Percentiles rank a stretch among this genome's conserved stretches.
phyloP scores from a whole-genome alignment of 768 basidiomycete species.

The Cantharellus cinnabarinus region DNA sequence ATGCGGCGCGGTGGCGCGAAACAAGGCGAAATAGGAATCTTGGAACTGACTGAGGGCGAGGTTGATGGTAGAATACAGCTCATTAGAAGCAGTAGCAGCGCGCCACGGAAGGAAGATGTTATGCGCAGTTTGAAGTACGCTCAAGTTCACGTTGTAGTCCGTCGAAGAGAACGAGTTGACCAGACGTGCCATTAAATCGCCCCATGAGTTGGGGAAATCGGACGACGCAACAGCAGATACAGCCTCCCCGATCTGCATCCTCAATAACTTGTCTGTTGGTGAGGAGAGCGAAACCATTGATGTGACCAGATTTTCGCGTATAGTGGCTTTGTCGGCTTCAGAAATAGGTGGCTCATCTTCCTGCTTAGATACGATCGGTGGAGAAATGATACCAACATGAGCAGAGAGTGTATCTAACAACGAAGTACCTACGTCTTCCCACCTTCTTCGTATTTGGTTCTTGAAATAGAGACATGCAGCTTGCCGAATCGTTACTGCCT shows the following conservation, averaged over 20 bases:
- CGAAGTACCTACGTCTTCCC: constrained; percentile 21
- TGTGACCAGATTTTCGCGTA: constrained; percentile 65
- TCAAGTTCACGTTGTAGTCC: constrained; percentile 71
- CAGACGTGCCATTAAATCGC: constrained; percentile 81
- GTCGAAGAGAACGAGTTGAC: constrained; percentile 59
- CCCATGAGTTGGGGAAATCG: constrained; percentile 84
- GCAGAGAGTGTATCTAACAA: not conserved
- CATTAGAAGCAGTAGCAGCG: constrained; percentile 69
- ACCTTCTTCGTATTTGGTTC: constrained; percentile 69
- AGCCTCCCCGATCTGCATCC: constrained; percentile 80
- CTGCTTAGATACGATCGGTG: constrained; percentile 6
- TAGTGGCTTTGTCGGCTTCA: constrained; percentile 45
- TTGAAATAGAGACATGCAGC: constrained; percentile 83
- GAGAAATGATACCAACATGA: not conserved
- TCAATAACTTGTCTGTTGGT: constrained; percentile 47
- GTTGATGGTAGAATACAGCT: constrained; percentile 80
- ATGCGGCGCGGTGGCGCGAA: constrained; percentile 27
- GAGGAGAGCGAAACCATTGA: constrained; percentile 77
- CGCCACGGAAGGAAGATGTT: constrained; percentile 93
- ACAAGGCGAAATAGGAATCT: constrained; percentile 64
- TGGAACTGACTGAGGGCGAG: constrained; percentile 71
- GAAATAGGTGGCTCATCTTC: constrained; percentile 56
- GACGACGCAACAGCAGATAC: constrained; percentile 77
- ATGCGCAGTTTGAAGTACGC: constrained; percentile 84
- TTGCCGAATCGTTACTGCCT: constrained; percentile 53